Percentiles rank a stretch among this genome's conserved stretches.
phyloP scores from a whole-genome alignment of 345 rosid species.

The Trapa bicornis region DNA sequence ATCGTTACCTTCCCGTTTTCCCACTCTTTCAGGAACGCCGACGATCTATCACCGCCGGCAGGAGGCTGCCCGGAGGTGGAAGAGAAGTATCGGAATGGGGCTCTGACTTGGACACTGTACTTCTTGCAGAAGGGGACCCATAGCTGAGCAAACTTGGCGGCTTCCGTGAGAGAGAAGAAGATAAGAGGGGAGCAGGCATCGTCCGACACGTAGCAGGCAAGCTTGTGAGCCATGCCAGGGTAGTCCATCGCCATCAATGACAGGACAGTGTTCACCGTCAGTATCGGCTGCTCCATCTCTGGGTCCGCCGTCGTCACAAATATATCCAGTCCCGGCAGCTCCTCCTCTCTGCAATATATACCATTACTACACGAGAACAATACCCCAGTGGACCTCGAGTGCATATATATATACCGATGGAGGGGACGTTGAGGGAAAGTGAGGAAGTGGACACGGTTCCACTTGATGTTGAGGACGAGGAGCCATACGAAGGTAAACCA shows the following conservation, averaged over 20 bases:
- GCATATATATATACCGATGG: conserved; percentile 13
- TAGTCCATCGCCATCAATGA: conserved; percentile 47
- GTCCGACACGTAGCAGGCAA: conserved; percentile 47
- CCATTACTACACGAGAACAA: too few relatives aligned
- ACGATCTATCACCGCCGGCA: background rate
- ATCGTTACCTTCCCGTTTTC: conserved; percentile 29
- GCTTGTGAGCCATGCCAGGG: conserved; percentile 24
- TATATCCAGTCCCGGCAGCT: conserved; percentile 46
- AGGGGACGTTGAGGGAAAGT: conserved; percentile 36
- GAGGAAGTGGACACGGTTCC: conserved; percentile 41
- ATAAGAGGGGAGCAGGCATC: conserved; percentile 49
- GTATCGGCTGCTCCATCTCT: conserved; percentile 31
- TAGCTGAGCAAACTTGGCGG: conserved; percentile 43
- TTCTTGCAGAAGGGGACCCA: conserved; percentile 75
- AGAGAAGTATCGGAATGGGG: conserved; percentile 58
- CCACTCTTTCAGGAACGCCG: conserved; percentile 39
- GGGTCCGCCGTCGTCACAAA: conserved; percentile 44
- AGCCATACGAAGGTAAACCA: conserved; percentile 48
- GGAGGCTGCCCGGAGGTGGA: background rate
- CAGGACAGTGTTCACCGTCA: conserved; percentile 38
- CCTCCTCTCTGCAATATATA: conserved; percentile 17
- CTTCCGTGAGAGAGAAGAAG: conserved; percentile 47
- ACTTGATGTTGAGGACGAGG: conserved; percentile 29
- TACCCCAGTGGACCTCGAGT: too few relatives aligned
- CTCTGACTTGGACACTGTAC: conserved; percentile 37